Conservation (phyloP, 2,329 filamentous ascomycete species). For the Aspergillus terreus region DNA sequence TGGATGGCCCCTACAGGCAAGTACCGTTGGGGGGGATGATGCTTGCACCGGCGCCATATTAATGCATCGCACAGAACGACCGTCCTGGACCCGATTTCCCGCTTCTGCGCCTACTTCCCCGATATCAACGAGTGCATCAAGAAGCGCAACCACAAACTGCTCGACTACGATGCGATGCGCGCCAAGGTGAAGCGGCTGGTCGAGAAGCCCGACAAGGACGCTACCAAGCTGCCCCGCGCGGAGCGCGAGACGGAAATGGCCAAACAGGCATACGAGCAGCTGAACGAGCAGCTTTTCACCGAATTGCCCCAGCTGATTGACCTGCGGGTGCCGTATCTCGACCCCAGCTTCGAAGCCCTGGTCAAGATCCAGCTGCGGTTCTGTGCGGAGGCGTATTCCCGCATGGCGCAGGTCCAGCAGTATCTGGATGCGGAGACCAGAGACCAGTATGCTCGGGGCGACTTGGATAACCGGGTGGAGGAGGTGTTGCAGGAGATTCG, state of each 20-base stretch:
- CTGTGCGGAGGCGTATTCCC: constrained; percentile 93
- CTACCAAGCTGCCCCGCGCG: constrained; percentile 88
- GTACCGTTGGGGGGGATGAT: constrained; percentile 1
- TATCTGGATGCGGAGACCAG: constrained; percentile 93
- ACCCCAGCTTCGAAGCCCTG: constrained; percentile 93
- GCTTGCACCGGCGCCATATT: not conserved
- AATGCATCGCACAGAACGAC: constrained; percentile 60
- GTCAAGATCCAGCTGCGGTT: constrained; percentile 98
- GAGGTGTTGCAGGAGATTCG: constrained; percentile 95
- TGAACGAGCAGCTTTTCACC: constrained; percentile 91
- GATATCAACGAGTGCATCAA: constrained; percentile 99
- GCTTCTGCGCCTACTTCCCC: constrained; percentile 97
- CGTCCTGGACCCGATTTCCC: constrained; percentile 89
- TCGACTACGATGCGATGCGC: constrained; percentile 94
- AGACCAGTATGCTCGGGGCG: constrained; percentile 91
- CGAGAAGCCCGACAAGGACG: constrained; percentile 98
- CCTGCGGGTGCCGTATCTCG: constrained; percentile 91
- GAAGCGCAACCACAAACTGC: constrained; percentile 96
- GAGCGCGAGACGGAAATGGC: constrained; percentile 97
- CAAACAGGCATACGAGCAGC: constrained; percentile 86
- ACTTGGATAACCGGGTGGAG: constrained; percentile 87
- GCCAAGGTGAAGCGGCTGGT: constrained; percentile 95
- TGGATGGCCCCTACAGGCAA: constrained; percentile 90
- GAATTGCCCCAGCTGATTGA: constrained; percentile 96
- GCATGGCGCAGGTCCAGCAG: constrained; percentile 99